Evolutionary conservation across 768 basidiomycete species (phyloP), one percentile per base, ranked within the genome.

Genomic region (Russula earlei): DNA sequence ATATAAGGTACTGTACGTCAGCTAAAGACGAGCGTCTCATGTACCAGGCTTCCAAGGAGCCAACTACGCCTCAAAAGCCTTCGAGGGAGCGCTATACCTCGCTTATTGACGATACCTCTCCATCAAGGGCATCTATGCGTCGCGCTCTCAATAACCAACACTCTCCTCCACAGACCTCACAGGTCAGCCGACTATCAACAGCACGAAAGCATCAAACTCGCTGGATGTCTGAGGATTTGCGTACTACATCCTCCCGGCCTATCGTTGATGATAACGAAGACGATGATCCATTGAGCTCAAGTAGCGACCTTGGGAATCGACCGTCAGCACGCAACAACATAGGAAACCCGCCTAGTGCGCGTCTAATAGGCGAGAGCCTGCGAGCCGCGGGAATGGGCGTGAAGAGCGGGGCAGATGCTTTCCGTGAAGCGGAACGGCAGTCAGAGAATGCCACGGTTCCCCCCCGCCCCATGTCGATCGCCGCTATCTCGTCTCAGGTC

Each of bases 251-350:
- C n/a, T n/a, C 66, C 34, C 54, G 63, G 43, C 38, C 63, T 17
- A 50, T 63, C 47, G 58, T 61, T 31, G 66, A 66, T 49, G 62
- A 63, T 11, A 66, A 67, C 14, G 66, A 69, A 3, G 62, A 66
- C 0, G 65, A 66, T 20, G 52, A 58, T 5, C 66, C 54, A 0
- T 29, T 43, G 3, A 45, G 50, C 31, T 64, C 66, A 15, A 38
- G 51, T 31, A 55, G 41, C 25, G 54, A 47, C 10, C 43, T 49
- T 27, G 84, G 82, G 27, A 70, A 78, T 25, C 70, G 77, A 41
- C 86, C 86, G 64, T n/a, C n/a, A n/a, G 66, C 77, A 15, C 72
- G 87, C 34, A 78, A 87, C 5, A 87, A 84, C 65, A 83, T 81
- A 3, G 88, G 89, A 69, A 85, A 79, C 64, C 73, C 81, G 8